phyloP scores from a whole-genome alignment of 2,329 filamentous ascomycete genomes.

The Didymella exigua region DNA sequence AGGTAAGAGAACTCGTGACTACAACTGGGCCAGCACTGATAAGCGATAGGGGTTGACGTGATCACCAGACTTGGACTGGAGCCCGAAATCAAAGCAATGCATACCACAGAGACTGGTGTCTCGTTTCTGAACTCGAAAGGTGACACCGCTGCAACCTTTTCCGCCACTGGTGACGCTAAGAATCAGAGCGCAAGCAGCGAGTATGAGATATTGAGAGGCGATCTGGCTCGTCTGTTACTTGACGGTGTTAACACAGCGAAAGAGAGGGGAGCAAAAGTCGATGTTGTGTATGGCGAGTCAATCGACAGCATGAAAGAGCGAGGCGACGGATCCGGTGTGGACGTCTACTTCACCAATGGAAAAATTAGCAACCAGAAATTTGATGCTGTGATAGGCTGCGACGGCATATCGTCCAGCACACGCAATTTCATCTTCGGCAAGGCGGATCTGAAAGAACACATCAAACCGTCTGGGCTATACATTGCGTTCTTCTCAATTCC shows the following conservation, averaged over 20 bases:
- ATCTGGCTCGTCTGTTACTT: conserved; percentile 44
- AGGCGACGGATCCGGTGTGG: conserved; percentile 22
- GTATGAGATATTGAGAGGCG: conserved; percentile 42
- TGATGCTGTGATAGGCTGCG: conserved; percentile 39
- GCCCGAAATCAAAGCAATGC: conserved; percentile 40
- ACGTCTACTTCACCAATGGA: conserved; percentile 33
- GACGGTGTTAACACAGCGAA: conserved; percentile 25
- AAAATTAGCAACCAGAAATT: conserved; percentile 26
- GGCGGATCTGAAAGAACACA: conserved; percentile 21
- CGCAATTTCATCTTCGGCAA: conserved; percentile 35
- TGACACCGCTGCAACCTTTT: conserved; percentile 26
- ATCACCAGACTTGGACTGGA: conserved; percentile 51
- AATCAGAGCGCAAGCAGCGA: conserved; percentile 33
- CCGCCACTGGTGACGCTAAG: conserved; percentile 31
- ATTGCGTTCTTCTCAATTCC: conserved; percentile 43
- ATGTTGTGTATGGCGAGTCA: conserved; percentile 31
- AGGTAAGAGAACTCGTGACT: conserved; percentile 13
- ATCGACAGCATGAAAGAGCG: conserved; percentile 28
- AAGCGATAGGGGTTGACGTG: conserved; percentile 41
- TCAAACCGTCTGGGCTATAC: conserved; percentile 34
- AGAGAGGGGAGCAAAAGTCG: conserved; percentile 19
- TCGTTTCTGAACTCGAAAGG: conserved; percentile 40
- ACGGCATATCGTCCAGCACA: conserved; percentile 34
- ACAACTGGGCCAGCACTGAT: not conserved
- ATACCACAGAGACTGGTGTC: conserved; percentile 51